A percentile compares a stretch with the other conserved stretches of the same genome.
phyloP scores from a whole-genome alignment of 2,329 filamentous ascomycete species.

The Bipolaris gigantea region DNA sequence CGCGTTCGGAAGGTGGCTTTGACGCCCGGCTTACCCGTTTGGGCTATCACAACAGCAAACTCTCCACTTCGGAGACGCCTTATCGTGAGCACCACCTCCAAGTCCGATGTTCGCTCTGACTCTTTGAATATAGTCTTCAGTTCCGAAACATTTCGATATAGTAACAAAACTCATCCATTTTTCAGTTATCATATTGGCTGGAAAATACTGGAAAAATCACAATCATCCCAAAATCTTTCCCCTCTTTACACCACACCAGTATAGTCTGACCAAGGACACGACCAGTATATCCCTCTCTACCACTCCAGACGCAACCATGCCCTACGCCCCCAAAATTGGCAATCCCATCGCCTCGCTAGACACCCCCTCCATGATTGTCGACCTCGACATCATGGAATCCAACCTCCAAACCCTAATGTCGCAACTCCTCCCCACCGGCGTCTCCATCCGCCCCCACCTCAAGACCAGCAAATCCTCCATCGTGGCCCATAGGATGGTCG shows the following conservation, averaged over 20 bases:
- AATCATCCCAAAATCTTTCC: not conserved
- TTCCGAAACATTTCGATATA: too few species aligned
- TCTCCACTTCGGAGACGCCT: conserved; percentile 4
- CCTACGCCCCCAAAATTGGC: conserved; percentile 49
- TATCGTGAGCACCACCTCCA: not conserved
- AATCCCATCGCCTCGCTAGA: conserved; percentile 52
- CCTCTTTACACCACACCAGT: not conserved
- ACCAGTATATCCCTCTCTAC: too few species aligned
- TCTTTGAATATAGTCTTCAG: not conserved
- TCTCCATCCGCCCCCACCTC: conserved; percentile 55
- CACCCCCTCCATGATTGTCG: conserved; percentile 60
- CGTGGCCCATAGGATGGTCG: conserved; percentile 50
- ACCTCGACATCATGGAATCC: conserved; percentile 55
- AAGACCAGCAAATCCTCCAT: conserved; percentile 57
- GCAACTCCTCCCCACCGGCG: conserved; percentile 51
- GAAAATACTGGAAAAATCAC: too few species aligned
- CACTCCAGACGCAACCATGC: conserved; percentile 16
- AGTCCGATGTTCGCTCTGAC: conserved; percentile 6
- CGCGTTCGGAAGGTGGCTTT: conserved; percentile 10
- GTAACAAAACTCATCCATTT: too few species aligned
- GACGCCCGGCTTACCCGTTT: conserved; percentile 18
- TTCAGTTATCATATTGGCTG: too few species aligned
- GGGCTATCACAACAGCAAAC: conserved; percentile 1
- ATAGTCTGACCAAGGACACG: too few species aligned
- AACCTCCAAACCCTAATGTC: conserved; percentile 55